Evolutionary conservation across 2,329 filamentous ascomycete genomes (phyloP).

Genomic region (Lachnellula willkommii): DNA sequence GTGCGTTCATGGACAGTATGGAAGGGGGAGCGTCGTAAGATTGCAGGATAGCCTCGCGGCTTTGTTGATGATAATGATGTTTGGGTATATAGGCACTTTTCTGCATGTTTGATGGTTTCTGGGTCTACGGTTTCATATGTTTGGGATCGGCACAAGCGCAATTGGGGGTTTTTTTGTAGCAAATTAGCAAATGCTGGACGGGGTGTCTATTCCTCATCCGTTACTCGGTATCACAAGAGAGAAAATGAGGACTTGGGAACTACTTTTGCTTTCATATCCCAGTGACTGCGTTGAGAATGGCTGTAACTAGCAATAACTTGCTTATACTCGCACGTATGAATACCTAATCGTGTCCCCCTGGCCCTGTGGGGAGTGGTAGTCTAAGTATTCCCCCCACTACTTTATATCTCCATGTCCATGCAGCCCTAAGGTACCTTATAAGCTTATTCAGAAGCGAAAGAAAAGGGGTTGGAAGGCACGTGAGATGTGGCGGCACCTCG

Average conservation of each 20-base stretch:
- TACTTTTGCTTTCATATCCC: neutral
- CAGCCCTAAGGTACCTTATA: no score
- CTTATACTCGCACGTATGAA: no score
- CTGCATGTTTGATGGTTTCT: neutral
- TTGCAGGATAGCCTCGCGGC: constrained; percentile 6
- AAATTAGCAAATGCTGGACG: neutral
- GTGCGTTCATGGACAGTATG: neutral
- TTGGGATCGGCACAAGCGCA: neutral
- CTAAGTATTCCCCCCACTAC: no score
- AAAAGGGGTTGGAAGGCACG: no score
- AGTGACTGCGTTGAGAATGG: neutral
- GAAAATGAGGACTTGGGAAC: neutral
- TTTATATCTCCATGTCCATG: no score
- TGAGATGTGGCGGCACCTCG: no score
- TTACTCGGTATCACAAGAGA: neutral
- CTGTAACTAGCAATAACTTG: no score
- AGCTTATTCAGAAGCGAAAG: neutral
- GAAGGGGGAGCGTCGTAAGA: constrained; percentile 1
- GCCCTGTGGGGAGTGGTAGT: no score
- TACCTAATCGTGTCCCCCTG: no score
- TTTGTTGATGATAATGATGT: constrained; percentile 12
- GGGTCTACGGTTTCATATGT: neutral
- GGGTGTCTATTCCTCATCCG: neutral
- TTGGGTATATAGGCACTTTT: neutral
- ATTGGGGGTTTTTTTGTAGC: neutral